Conservation (phyloP, 169 alveolate species). For the Plasmodium fragile region DNA sequence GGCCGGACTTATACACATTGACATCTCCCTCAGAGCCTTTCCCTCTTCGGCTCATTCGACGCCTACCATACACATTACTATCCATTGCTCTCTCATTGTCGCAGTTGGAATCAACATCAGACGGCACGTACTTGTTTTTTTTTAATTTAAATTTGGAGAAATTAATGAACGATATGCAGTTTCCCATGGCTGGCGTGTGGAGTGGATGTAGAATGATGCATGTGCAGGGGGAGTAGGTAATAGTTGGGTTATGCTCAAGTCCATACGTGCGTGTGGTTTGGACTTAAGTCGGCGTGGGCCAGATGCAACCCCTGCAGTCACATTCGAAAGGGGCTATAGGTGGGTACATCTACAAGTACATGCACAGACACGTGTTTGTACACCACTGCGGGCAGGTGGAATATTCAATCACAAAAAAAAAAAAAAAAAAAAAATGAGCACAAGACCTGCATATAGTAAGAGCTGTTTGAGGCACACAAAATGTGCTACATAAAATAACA, state of each 20-base stretch:
- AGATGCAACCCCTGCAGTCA: neutral
- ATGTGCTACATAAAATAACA: neutral
- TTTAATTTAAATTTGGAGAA: conserved; percentile 35
- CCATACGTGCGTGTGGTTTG: neutral
- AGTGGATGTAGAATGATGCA: neutral
- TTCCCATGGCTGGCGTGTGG: conserved; percentile 39
- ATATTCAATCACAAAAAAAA: neutral
- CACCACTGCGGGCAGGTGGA: neutral
- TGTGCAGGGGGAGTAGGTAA: neutral
- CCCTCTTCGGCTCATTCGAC: neutral
- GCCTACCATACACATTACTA: neutral
- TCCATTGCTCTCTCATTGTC: neutral
- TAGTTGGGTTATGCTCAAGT: neutral
- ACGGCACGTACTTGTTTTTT: neutral
- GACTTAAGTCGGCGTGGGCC: neutral
- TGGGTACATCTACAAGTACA: neutral
- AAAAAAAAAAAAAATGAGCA: neutral
- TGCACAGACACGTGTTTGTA: neutral
- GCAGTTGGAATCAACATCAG: conserved; percentile 7
- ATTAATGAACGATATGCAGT: conserved; percentile 47
- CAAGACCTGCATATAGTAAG: neutral
- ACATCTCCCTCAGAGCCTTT: neutral
- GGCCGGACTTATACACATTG: neutral
- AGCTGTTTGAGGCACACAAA: neutral
- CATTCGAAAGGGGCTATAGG: neutral